A percentile compares a stretch with the other conserved stretches of the same genome.
phyloP scores from a whole-genome alignment of 2,329 filamentous ascomycete species.

The Pyrenochaeta sp. region DNA sequence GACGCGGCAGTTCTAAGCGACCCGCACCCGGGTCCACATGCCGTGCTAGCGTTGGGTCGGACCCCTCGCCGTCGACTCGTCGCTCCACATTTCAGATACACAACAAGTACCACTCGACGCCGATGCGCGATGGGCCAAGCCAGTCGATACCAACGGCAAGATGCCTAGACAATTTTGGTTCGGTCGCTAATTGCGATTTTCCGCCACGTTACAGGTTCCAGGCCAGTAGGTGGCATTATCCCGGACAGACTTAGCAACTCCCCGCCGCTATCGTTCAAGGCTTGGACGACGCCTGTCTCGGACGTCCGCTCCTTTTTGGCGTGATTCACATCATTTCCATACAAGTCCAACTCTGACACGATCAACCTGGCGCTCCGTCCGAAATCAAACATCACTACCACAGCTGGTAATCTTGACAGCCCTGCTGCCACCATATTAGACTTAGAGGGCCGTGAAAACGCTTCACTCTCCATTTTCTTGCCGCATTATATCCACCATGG shows the following conservation, averaged over 20 bases:
- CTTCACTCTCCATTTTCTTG: neutral
- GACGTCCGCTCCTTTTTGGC: neutral
- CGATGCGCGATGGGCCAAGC: slow-evolving; percentile 1
- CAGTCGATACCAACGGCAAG: neutral
- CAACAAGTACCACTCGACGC: neutral
- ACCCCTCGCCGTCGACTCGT: neutral
- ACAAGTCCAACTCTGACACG: too few relatives aligned
- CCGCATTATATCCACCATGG: slow-evolving; percentile 28
- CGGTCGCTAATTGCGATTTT: slow-evolving; percentile 1
- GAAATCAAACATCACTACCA: too few relatives aligned
- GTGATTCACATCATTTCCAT: too few relatives aligned
- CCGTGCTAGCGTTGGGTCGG: neutral
- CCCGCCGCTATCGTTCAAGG: neutral
- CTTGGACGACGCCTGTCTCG: neutral
- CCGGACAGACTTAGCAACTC: neutral
- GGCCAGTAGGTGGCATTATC: neutral
- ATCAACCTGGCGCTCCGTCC: too few relatives aligned
- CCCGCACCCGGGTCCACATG: neutral
- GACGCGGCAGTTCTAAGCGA: neutral
- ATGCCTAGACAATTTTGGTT: neutral
- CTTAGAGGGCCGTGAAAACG: too few relatives aligned
- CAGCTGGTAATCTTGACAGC: too few relatives aligned
- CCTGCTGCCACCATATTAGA: too few relatives aligned
- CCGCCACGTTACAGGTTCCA: neutral
- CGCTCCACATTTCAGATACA: slow-evolving; percentile 3